These are phyloP conservation scores for Zhuliangozyma blackwelliae DNA, from an alignment of 1,139 yeast species.

Conservation along the genomic window DNA sequence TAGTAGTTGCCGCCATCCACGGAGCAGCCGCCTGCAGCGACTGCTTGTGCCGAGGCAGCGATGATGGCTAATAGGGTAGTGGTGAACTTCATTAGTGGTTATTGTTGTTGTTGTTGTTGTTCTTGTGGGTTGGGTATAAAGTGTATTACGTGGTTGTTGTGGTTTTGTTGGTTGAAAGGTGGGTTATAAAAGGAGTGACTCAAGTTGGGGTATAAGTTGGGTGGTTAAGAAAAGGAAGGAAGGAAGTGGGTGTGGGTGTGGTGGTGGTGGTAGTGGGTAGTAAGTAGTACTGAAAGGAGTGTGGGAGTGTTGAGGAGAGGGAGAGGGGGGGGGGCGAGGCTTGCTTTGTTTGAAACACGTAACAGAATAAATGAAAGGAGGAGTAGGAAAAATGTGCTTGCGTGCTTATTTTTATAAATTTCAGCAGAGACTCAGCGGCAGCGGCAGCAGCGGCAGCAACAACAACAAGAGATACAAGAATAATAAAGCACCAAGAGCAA, in stretches of 20 bases:
- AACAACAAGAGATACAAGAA: background rate
- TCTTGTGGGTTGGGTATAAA: background rate
- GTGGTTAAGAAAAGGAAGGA: too few relatives aligned
- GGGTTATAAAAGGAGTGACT: background rate
- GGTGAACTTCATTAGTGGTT: constrained; percentile 11
- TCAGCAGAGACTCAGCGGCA: background rate
- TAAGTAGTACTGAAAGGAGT: background rate
- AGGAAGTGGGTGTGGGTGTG: too few relatives aligned
- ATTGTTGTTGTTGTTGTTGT: background rate
- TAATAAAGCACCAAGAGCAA: background rate
- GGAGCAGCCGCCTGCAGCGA: constrained; percentile 3
- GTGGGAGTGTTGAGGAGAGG: constrained; percentile 3
- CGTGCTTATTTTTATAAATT: too few relatives aligned
- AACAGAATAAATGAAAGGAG: background rate
- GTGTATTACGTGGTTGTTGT: background rate
- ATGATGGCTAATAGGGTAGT: constrained; percentile 11
- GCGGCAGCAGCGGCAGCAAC: too few relatives aligned
- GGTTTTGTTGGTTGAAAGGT: background rate
- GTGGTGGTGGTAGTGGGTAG: too few relatives aligned
- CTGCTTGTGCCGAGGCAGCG: constrained; percentile 9
- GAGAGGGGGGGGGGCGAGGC: background rate
- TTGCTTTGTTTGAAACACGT: background rate
- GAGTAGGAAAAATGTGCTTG: background rate
- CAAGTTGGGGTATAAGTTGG: background rate
- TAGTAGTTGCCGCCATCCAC: constrained; percentile 64